Evolutionary conservation across 2,329 filamentous ascomycete genomes (phyloP), one percentile per base, ranked within the genome.

Genomic region (Botrytis elliptica): DNA sequence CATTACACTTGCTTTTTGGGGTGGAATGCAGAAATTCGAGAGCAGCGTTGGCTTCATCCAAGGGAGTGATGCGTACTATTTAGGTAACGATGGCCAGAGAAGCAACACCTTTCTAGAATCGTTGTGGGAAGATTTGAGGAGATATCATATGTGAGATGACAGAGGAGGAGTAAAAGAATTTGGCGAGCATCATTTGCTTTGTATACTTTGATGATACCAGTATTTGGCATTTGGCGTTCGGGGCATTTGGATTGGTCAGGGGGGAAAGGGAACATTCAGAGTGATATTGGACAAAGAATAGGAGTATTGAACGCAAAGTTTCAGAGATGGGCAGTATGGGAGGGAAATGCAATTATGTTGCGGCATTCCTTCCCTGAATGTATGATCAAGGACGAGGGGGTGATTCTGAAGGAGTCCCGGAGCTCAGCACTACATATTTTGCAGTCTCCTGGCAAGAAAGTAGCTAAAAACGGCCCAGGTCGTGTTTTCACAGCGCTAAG

Each of bases 181-280:
- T 49, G 46, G 62, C 38, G 36, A 33, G 20, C 69, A 20, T 49
- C 60, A 18, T 66, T 73, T 42, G 44, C 29, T 18, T 52, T 57
- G 36, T 57, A 38, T 72, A 40, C 29, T 71, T 74, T 71, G n/a
- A 75, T 75, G 76, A 79, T 79, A 79, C 78, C 77, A 78, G 46
- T 60, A 75, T 59, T 60, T 36, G 75, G 73, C 73, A 76, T 77
- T 76, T 57, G 46, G 70, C 46, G 63, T 57, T 69, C 65, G 42
- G 42, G 52, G 14, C 18, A 69, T 57, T 33, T 65, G 42, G 42
- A 33, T 71, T 33, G 49, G 49, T 40, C 8, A 49, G 36, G 6
- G 33, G 40, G 36, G 18, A 55, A 18, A 33, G 36, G 49, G 20
- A 57, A 33, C n/a, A 55, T 16, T 3, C 36, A 68, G 49, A 42